These are phyloP conservation scores for Fusarium nygamai DNA, from an alignment of 2,329 filamentous ascomycete species.

Conservation along the genomic window DNA sequence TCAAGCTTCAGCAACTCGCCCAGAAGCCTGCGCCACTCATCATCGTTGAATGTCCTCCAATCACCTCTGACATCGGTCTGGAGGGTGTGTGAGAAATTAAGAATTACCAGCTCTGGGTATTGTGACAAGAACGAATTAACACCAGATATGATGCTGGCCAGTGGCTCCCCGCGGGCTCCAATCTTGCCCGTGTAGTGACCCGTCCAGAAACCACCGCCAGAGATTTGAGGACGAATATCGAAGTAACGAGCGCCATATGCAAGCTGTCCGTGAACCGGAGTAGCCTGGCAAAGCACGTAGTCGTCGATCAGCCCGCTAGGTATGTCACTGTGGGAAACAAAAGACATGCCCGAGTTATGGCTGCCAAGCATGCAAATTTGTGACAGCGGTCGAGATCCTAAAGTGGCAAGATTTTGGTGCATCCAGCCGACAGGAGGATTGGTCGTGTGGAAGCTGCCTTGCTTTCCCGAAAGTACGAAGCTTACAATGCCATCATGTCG, in stretches of 20 bases:
- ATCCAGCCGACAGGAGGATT: background rate
- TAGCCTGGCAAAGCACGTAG: background rate
- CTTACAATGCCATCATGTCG: background rate
- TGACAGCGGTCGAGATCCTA: background rate
- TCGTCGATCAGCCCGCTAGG: background rate
- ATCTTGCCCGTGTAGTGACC: background rate
- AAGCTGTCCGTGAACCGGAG: background rate
- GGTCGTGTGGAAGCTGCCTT: background rate
- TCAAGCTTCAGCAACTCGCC: background rate
- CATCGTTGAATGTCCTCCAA: background rate
- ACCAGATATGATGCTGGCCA: background rate
- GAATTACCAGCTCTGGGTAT: background rate
- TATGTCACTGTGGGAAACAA: background rate
- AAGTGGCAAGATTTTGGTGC: background rate
- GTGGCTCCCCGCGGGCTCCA: background rate
- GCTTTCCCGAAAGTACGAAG: background rate
- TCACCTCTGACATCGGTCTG: background rate
- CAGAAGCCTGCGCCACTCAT: background rate
- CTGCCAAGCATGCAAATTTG: background rate
- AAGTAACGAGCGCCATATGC: background rate
- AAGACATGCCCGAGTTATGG: background rate
- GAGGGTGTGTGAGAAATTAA: background rate
- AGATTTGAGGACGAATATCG: background rate
- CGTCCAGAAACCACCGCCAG: background rate
- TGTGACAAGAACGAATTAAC: background rate